Evolutionary conservation across 768 basidiomycete genomes (phyloP), one percentile per base, ranked within the genome.

Genomic region (Lactarius deliciosus): DNA sequence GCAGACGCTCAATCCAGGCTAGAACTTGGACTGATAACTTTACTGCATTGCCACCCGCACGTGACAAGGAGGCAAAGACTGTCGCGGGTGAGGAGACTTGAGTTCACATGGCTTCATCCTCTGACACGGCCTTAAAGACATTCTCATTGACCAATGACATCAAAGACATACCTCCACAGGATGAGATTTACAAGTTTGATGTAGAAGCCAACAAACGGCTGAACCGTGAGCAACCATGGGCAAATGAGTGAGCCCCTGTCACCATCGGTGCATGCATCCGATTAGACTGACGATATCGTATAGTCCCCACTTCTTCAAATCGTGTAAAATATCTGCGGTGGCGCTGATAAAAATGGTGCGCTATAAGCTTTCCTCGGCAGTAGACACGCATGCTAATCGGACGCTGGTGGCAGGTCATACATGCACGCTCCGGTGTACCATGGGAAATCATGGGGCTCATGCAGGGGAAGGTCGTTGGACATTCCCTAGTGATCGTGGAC

Each of bases 401-500:
- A 36, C 20, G 8, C 40, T 9, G 40, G 22, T 63, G 45, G 36
- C 78, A 98, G 96, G 91, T 98, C 69, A 98, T 98, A 75, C 96
- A 98, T 76, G 96, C 96, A 38, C 88, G 96, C 60, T 98, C 96
- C 2, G 96, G 96, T 66, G 96, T 97, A 6, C 90, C 91, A 65
- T 93, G 98, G 80, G 96, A 99, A 79, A 97, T 99, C 74, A 99
- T 99, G 96, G 96, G 96, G 11, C 85, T 98, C 38, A 97, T 99
- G 95, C 96, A 97, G 77, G 96, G 96, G 64, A 96, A 97, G 78
- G 89, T 97, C 43, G 79, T 92, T 10, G 90, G 86, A 2, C 88
- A 87, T 68, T 81, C 89, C 1, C 79, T 91, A 43, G 88, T 92
- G 16, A 88, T 99, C 74, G 89, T 97, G 86, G 97, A 99, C 77